Evolutionary conservation across 306 rosid genomes (phyloP).

Genomic region (Sindora glabra): DNA sequence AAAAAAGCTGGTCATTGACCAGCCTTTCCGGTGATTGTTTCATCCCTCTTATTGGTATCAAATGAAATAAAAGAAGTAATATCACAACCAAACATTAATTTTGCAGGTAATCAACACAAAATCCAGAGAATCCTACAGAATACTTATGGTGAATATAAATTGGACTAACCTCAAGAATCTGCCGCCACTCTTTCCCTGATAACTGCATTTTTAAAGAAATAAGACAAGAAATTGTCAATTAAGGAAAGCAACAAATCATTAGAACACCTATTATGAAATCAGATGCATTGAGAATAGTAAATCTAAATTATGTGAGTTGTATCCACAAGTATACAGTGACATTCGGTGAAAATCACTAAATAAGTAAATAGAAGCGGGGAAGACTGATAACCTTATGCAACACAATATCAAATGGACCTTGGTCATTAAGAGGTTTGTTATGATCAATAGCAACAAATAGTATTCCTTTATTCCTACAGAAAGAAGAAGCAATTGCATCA

Average conservation of each 20-base stretch:
- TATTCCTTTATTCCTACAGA: constrained; percentile 77
- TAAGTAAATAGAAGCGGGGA: neutral
- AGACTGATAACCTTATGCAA: constrained; percentile 59
- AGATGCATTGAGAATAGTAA: neutral
- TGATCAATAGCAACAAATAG: constrained; percentile 76
- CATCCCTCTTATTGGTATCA: constrained; percentile 18
- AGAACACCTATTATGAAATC: neutral
- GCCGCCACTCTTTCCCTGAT: constrained; percentile 85
- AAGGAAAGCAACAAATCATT: neutral
- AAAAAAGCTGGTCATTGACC: constrained; percentile 33
- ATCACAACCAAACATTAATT: constrained; percentile 1
- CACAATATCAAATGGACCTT: constrained; percentile 87
- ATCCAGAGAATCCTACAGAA: neutral
- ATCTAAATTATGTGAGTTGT: neutral
- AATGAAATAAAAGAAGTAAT: neutral
- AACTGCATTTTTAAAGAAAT: constrained; percentile 40
- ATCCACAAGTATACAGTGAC: neutral
- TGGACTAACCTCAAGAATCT: constrained; percentile 77
- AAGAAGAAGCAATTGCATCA: constrained; percentile 2
- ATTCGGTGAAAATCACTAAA: neutral
- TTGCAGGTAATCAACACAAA: constrained; percentile 1
- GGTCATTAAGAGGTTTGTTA: constrained; percentile 61
- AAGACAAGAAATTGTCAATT: constrained; percentile 15
- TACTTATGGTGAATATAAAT: neutral
- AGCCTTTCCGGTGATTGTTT: constrained; percentile 21